Conservation (phyloP, 2,329 filamentous ascomycete genomes). For the Alternaria consortialis region DNA sequence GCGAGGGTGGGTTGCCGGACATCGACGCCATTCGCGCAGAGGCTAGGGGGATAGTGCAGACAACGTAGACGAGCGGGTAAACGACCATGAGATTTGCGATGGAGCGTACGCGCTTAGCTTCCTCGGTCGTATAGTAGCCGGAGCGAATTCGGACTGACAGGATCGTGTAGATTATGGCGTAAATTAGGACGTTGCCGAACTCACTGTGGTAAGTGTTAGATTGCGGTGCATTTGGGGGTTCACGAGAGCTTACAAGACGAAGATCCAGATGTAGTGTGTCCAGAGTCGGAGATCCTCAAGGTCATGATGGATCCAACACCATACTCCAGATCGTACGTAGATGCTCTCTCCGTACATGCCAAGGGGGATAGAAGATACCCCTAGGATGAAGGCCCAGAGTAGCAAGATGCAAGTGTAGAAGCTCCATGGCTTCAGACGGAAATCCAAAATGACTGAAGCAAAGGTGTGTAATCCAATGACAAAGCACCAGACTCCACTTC, state of each 20-base stretch:
- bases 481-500: conserved; percentile 72
- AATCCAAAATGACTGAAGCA: conserved; percentile 66
- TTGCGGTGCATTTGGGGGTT: neutral
- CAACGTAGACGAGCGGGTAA: conserved; percentile 73
- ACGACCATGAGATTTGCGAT: conserved; percentile 68
- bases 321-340: conserved; percentile 72
- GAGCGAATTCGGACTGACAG: conserved; percentile 50
- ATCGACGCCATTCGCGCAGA: conserved; percentile 71
- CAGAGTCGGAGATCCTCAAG: conserved; percentile 65
- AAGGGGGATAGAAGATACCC: conserved; percentile 64
- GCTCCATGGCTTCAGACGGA: conserved; percentile 59
- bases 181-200: conserved; percentile 62
- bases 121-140: conserved; percentile 47
- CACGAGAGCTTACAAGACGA: conserved; percentile 51
- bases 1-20: conserved; percentile 59
- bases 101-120: conserved; percentile 48
- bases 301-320: conserved; percentile 71
- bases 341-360: conserved; percentile 56
- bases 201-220: conserved; percentile 41
- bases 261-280: conserved; percentile 73
- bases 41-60: conserved; percentile 74
- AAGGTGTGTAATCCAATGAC: conserved; percentile 74
- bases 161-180: conserved; percentile 55
- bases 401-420: conserved; percentile 61
- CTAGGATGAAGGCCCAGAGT: conserved; percentile 69